A percentile compares a stretch with the other conserved stretches of the same genome.
phyloP scores from a whole-genome alignment of 106 monocot genomes.

The Posidonia australis region DNA sequence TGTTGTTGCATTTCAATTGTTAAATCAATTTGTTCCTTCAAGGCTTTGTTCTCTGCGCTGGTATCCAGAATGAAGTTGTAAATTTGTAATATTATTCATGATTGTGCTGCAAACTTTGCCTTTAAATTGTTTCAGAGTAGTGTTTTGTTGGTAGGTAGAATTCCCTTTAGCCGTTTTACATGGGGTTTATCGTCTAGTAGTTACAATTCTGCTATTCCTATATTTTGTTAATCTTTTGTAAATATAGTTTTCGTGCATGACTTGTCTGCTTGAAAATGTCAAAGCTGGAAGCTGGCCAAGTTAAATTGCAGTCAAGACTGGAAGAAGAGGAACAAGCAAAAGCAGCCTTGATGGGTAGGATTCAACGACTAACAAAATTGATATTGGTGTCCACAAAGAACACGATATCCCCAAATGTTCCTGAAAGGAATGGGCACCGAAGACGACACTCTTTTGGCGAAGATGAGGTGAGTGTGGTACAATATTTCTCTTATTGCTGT shows the following conservation, averaged over 20 bases:
- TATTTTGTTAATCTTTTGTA: no score
- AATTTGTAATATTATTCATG: no score
- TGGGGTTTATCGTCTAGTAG: no score
- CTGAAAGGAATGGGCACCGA: conserved; percentile 49
- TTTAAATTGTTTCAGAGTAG: no score
- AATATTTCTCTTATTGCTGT: neutral
- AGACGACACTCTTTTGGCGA: conserved; percentile 90
- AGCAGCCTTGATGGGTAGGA: conserved; percentile 92
- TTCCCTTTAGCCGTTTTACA: no score
- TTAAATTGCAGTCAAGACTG: conserved; percentile 81
- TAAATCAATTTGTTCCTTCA: no score
- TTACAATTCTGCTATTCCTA: no score
- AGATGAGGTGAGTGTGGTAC: conserved; percentile 56
- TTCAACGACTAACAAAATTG: conserved; percentile 85
- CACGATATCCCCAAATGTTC: conserved; percentile 50
- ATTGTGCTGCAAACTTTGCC: no score
- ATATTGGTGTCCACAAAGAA: conserved; percentile 93
- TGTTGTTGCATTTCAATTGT: no score
- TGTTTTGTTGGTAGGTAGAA: no score
- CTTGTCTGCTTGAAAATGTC: neutral
- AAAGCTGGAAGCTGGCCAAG: conserved; percentile 99
- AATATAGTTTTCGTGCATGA: neutral
- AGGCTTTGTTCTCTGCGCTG: no score
- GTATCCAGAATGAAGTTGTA: no score
- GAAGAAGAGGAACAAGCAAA: conserved; percentile 98